phyloP scores from a whole-genome alignment of 352 stramenopile genomes.

The Pythium phragmiticola region DNA sequence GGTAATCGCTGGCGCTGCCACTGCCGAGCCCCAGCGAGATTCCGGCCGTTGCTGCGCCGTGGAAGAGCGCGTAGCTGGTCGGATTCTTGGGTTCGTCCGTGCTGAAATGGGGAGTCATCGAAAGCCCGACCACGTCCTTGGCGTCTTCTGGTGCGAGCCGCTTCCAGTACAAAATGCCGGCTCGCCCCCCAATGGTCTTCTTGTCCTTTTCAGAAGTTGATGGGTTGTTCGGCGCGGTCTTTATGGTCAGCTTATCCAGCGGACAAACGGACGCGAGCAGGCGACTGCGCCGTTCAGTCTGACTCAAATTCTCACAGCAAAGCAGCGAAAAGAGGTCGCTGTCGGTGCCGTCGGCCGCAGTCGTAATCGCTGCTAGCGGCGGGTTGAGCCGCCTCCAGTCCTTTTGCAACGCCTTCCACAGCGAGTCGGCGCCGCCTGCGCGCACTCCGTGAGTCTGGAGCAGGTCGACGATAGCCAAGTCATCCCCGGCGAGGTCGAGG shows the following conservation, averaged over 20 bases:
- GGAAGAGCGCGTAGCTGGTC: slow-evolving; percentile 52
- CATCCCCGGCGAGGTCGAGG: slow-evolving; percentile 69
- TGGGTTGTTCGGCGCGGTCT: not conserved
- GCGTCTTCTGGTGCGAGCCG: slow-evolving; percentile 61
- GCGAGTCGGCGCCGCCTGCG: slow-evolving; percentile 15
- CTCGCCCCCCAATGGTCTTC: slow-evolving; percentile 16
- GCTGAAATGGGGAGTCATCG: slow-evolving; percentile 43
- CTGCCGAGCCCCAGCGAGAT: not conserved
- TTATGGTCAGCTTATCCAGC: slow-evolving; percentile 46
- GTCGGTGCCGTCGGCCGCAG: slow-evolving; percentile 21
- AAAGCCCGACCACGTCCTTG: slow-evolving; percentile 59
- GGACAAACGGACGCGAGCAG: slow-evolving; percentile 49
- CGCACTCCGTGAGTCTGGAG: slow-evolving; percentile 29
- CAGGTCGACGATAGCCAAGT: slow-evolving; percentile 58
- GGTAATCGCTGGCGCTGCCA: not conserved
- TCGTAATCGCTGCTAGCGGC: slow-evolving; percentile 42
- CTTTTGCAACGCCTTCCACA: slow-evolving; percentile 47
- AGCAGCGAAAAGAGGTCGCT: slow-evolving; percentile 60
- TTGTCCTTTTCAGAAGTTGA: not conserved
- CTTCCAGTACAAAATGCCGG: slow-evolving; percentile 61
- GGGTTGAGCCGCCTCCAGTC: slow-evolving; percentile 57
- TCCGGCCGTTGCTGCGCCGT: not conserved
- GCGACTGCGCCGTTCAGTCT: slow-evolving; percentile 67
- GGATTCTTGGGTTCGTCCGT: slow-evolving; percentile 54
- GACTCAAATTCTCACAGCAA: slow-evolving; percentile 54